Evolutionary conservation across 345 rosid genomes (phyloP).

Genomic region (Populus davidiana): DNA sequence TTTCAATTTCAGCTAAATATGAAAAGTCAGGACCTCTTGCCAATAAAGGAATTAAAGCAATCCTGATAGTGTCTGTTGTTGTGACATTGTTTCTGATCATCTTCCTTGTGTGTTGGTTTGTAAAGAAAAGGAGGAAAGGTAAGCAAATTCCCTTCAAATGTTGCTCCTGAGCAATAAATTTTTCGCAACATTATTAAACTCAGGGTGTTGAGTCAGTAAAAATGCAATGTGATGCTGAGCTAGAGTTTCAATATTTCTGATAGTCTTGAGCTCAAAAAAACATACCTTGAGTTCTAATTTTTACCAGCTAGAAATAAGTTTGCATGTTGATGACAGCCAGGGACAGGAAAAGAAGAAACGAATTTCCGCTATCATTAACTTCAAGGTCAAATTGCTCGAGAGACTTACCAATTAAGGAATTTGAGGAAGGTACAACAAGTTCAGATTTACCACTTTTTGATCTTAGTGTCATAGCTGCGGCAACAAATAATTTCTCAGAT

Average conservation of each 20-base stretch:
- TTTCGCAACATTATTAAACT: neutral
- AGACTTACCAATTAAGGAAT: slow-evolving; percentile 32
- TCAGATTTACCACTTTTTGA: slow-evolving; percentile 51
- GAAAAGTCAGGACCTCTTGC: slow-evolving; percentile 15
- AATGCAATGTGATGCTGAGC: too few species aligned
- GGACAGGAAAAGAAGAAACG: slow-evolving; percentile 25
- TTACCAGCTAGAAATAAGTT: neutral
- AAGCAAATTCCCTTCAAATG: neutral
- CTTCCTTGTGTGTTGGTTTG: neutral
- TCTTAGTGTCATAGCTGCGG: slow-evolving; percentile 40
- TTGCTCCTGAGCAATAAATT: neutral
- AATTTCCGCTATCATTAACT: slow-evolving; percentile 4
- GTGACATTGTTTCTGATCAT: neutral
- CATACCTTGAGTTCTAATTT: too few species aligned
- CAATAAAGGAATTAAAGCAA: slow-evolving; percentile 11
- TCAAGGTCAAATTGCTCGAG: slow-evolving; percentile 24
- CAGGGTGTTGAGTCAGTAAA: too few species aligned
- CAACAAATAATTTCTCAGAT: slow-evolving; percentile 49
- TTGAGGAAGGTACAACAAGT: slow-evolving; percentile 27
- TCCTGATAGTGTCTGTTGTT: slow-evolving; percentile 8
- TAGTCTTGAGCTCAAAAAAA: too few species aligned
- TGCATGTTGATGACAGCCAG: neutral
- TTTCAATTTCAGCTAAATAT: slow-evolving; percentile 9
- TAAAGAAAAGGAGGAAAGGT: slow-evolving; percentile 17
- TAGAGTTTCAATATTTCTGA: too few species aligned